Conservation (phyloP, 2,329 filamentous ascomycete genomes). For the Microsporum canis region DNA sequence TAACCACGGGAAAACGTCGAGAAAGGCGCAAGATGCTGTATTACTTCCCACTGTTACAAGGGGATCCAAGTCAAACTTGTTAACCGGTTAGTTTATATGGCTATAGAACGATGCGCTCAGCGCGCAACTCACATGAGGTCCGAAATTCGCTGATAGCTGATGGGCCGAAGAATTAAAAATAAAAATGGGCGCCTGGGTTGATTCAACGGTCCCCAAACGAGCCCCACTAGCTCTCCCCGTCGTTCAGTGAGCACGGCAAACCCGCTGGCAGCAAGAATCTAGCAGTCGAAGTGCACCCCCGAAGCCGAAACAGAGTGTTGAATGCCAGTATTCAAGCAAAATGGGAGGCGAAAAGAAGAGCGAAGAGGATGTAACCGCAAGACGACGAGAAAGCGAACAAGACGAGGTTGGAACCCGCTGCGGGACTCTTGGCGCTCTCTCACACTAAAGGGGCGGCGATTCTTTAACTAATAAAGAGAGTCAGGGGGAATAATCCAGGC, state of each 20-base stretch:
- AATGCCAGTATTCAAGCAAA: neutral
- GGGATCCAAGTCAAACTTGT: neutral
- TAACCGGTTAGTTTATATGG: neutral
- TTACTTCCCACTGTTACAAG: neutral
- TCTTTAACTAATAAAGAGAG: neutral
- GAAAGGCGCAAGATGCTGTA: neutral
- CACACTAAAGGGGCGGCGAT: neutral
- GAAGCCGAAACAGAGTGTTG: neutral
- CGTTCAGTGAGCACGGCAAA: neutral
- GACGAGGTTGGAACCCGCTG: neutral
- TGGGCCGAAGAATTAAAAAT: neutral
- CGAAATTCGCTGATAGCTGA: neutral
- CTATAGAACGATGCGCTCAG: neutral
- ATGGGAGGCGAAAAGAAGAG: neutral
- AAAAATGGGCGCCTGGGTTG: neutral
- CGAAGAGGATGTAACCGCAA: neutral
- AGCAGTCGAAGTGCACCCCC: neutral
- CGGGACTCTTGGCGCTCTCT: neutral
- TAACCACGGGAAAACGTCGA: neutral
- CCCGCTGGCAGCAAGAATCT: neutral
- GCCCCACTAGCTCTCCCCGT: neutral
- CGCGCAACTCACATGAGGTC: neutral
- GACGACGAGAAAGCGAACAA: neutral
- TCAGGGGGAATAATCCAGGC: neutral
- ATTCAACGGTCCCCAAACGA: neutral